Conservation (phyloP, 176 grass and related monocot species). For the maize (Zea mays) region DNA sequence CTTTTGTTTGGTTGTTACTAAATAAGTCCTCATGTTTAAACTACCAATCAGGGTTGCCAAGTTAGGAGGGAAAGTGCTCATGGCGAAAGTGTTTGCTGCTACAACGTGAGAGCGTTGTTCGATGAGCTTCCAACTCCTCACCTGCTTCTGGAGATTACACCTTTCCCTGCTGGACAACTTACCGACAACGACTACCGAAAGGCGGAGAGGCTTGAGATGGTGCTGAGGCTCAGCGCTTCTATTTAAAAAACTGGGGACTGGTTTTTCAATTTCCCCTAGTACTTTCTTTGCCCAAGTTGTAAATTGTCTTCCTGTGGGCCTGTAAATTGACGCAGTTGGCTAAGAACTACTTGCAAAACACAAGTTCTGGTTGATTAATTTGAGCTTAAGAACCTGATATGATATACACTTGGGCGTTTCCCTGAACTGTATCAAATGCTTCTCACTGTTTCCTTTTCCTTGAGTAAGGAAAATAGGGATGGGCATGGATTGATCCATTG, state of each 20-base stretch:
- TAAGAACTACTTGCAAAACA: constrained; percentile 38
- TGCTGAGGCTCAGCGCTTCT: constrained; percentile 76
- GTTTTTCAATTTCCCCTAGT: constrained; percentile 29
- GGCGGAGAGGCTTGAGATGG: constrained; percentile 87
- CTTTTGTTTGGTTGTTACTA: constrained; percentile 15
- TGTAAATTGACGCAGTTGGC: constrained; percentile 52
- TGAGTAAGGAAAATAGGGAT: background rate
- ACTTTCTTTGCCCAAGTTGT: constrained; percentile 46
- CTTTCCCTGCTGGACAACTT: constrained; percentile 84
- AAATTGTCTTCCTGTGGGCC: constrained; percentile 47
- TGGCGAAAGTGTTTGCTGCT: constrained; percentile 92
- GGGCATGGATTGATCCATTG: background rate
- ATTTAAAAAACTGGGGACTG: constrained; percentile 51
- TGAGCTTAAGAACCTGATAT: constrained; percentile 26
- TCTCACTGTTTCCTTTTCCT: background rate
- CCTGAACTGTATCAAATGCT: background rate
- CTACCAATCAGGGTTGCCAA: constrained; percentile 71
- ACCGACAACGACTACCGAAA: constrained; percentile 83
- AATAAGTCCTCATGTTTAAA: constrained; percentile 23
- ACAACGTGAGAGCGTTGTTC: constrained; percentile 92
- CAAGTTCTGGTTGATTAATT: constrained; percentile 36
- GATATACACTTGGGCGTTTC: background rate
- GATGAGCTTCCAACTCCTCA: constrained; percentile 94
- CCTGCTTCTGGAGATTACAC: constrained; percentile 82
- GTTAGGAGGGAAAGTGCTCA: constrained; percentile 97